phyloP scores from a whole-genome alignment of 208 protist species.

The Porcisia hertigi region DNA sequence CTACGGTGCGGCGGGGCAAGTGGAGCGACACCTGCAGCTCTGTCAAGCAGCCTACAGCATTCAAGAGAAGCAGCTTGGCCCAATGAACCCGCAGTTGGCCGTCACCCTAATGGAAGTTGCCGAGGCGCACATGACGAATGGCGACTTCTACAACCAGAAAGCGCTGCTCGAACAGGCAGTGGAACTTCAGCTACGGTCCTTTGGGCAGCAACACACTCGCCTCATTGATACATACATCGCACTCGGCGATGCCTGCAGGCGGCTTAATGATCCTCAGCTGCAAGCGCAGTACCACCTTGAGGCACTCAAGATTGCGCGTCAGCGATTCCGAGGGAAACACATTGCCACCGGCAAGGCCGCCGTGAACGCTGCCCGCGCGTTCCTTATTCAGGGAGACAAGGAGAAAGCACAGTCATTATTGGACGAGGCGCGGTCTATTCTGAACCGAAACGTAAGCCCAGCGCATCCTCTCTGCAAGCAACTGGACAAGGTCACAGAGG shows the following conservation, averaged over 20 bases:
- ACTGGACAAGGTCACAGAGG: slow-evolving; percentile 32
- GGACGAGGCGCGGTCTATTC: slow-evolving; percentile 48
- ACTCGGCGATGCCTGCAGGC: slow-evolving; percentile 64
- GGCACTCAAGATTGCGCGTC: slow-evolving; percentile 65
- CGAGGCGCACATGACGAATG: slow-evolving; percentile 61
- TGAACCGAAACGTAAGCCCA: slow-evolving; percentile 52
- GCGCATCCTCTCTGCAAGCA: slow-evolving; percentile 54
- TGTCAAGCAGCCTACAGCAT: slow-evolving; percentile 65
- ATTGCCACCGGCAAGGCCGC: slow-evolving; percentile 64
- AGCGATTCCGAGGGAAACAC: slow-evolving; percentile 65
- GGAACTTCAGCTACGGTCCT: slow-evolving; percentile 76
- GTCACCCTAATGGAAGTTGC: slow-evolving; percentile 75
- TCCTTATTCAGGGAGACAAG: slow-evolving; percentile 48
- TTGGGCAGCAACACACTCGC: slow-evolving; percentile 74
- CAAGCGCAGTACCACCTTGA: slow-evolving; percentile 75
- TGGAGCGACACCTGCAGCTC: slow-evolving; percentile 61
- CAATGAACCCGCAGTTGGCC: slow-evolving; percentile 78
- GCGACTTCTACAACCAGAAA: slow-evolving; percentile 68
- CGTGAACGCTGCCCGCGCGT: slow-evolving; percentile 58
- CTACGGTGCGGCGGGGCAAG: slow-evolving; percentile 60
- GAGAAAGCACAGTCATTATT: slow-evolving; percentile 45
- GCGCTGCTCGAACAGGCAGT: slow-evolving; percentile 76
- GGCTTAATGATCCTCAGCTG: slow-evolving; percentile 55
- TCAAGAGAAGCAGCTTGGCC: slow-evolving; percentile 71
- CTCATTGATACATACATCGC: slow-evolving; percentile 77